Evolutionary conservation across 495 filamentous ascomycete species (phyloP).

Genomic region (Podospora pseudoanserina): DNA sequence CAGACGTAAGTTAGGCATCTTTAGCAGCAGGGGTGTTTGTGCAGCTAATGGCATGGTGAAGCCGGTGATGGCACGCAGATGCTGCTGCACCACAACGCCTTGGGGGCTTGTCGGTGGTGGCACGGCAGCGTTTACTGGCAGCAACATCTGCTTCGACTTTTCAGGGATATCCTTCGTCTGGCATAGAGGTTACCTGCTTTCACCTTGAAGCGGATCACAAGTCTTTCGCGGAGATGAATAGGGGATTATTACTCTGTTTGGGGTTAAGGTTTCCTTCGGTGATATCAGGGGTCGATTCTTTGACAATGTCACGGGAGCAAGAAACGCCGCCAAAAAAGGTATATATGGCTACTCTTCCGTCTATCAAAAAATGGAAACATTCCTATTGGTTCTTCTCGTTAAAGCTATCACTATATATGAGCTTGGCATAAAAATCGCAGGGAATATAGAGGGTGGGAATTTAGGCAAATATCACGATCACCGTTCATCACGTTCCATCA

Average conservation of each 20-base stretch:
- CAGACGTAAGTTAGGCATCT: too few relatives aligned
- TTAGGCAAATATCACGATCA: slow-evolving; percentile 13
- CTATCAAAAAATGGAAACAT: background rate
- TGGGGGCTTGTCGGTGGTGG: too few relatives aligned
- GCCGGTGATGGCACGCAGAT: too few relatives aligned
- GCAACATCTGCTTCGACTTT: too few relatives aligned
- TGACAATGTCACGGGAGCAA: background rate
- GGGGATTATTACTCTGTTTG: background rate
- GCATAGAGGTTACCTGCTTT: too few relatives aligned
- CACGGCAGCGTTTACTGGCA: too few relatives aligned
- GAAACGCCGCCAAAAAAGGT: background rate
- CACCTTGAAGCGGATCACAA: too few relatives aligned
- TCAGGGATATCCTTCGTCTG: too few relatives aligned
- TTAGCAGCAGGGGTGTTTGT: too few relatives aligned
- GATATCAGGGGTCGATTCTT: background rate
- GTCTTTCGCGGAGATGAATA: too few relatives aligned
- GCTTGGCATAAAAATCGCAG: background rate
- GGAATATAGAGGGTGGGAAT: background rate
- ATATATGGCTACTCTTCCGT: background rate
- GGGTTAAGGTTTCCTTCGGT: background rate
- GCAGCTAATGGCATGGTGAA: too few relatives aligned
- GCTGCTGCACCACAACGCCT: too few relatives aligned
- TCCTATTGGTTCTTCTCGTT: background rate
- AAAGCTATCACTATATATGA: background rate
- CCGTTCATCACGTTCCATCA: slow-evolving; percentile 2